These are phyloP conservation scores for Erucastrum elatum DNA, from an alignment of 345 rosid species.

Conservation along the genomic window DNA sequence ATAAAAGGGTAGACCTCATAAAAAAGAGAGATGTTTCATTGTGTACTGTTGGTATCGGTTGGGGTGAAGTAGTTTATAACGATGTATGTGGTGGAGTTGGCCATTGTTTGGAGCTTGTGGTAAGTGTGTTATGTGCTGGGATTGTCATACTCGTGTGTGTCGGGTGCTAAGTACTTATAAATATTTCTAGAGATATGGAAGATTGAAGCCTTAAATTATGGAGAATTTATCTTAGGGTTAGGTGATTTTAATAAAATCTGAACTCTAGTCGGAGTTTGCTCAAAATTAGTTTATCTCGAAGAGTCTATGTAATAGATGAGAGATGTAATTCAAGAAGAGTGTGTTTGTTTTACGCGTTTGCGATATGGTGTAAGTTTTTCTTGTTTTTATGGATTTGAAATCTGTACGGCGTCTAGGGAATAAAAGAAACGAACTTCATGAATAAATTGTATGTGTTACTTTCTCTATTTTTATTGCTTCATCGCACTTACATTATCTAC, in stretches of 20 bases:
- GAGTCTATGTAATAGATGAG: neutral
- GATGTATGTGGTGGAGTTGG: neutral
- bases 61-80: too few relatives aligned
- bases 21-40: too few relatives aligned
- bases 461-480: neutral
- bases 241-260: neutral
- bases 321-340: neutral
- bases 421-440: neutral
- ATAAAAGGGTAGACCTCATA: too few relatives aligned
- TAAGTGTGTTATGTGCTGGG: neutral
- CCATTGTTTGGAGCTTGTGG: neutral
- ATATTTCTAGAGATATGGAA: neutral
- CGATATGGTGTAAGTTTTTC: neutral
- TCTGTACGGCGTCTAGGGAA: neutral
- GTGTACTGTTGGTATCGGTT: too few relatives aligned
- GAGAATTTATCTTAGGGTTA: neutral
- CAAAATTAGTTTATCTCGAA: neutral
- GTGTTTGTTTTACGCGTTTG: neutral
- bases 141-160: neutral
- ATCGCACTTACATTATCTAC: neutral
- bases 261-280: neutral
- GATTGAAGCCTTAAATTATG: neutral
- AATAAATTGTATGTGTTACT: neutral
- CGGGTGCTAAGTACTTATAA: neutral
- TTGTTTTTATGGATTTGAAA: neutral